Conservation (phyloP, 2,329 filamentous ascomycete species). For the Mariannaea elegans region DNA sequence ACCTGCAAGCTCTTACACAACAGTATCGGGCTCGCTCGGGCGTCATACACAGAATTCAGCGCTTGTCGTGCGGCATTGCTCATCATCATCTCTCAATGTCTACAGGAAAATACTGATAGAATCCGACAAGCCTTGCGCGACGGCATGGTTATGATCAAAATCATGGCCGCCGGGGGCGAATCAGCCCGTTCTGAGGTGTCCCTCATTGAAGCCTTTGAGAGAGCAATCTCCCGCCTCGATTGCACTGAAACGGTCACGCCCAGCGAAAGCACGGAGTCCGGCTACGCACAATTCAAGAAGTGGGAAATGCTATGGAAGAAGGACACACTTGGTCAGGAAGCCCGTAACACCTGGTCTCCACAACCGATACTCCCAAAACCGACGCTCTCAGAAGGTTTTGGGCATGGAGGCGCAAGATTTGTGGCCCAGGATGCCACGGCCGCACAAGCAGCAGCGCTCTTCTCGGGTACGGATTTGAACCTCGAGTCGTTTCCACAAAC, state of each 20-base stretch:
- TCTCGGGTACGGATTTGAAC: constrained; percentile 48
- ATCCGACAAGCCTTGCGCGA: constrained; percentile 56
- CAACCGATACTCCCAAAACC: constrained; percentile 31
- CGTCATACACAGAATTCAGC: constrained; percentile 65
- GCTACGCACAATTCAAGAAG: constrained; percentile 60
- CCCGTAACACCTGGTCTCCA: constrained; percentile 31
- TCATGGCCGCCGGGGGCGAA: constrained; percentile 61
- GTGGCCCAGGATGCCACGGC: constrained; percentile 34
- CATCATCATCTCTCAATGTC: constrained; percentile 53
- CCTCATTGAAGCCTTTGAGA: constrained; percentile 62
- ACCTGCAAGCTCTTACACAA: constrained; percentile 59
- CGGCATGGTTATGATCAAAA: constrained; percentile 60
- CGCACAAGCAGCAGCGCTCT: constrained; percentile 44
- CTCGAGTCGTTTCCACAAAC: constrained; percentile 50
- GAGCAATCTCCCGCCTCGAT: constrained; percentile 57
- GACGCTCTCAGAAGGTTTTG: constrained; percentile 24
- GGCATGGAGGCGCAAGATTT: constrained; percentile 32
- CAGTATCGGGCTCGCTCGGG: constrained; percentile 61
- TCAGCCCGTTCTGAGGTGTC: constrained; percentile 62
- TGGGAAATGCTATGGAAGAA: constrained; percentile 61
- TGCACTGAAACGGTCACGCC: constrained; percentile 42
- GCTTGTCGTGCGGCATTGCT: constrained; percentile 63
- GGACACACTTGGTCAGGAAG: constrained; percentile 39
- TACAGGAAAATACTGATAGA: constrained; percentile 48
- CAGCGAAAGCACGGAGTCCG: constrained; percentile 52